Conservation (phyloP, 495 filamentous ascomycete species). For the Staphylotrichum longicolle region DNA sequence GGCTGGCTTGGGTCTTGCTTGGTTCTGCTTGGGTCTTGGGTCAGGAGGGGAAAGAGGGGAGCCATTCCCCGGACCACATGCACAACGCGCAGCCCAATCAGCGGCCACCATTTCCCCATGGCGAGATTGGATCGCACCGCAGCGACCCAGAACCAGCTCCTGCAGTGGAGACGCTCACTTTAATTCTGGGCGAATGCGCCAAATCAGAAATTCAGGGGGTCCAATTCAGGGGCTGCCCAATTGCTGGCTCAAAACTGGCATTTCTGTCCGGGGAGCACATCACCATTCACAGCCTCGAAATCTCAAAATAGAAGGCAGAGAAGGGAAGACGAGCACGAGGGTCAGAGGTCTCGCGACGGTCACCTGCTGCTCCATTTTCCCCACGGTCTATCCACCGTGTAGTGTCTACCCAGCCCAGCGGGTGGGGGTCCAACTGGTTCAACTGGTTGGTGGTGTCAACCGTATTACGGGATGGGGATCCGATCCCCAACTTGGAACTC, state of each 20-base stretch:
- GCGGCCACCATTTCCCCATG: constrained; percentile 25
- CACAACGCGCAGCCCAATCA: constrained; percentile 22
- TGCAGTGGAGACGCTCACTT: constrained; percentile 13
- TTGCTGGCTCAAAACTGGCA: neutral
- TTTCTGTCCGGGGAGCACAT: neutral
- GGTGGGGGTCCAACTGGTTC: too few species aligned
- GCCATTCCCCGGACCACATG: constrained; percentile 18
- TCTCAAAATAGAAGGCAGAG: neutral
- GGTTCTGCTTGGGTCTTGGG: too few species aligned
- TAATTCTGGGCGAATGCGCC: neutral
- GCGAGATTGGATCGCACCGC: constrained; percentile 32
- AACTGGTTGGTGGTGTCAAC: too few species aligned
- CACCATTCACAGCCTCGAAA: neutral
- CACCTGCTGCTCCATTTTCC: too few species aligned
- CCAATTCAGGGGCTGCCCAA: constrained; percentile 8
- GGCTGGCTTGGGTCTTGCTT: constrained; percentile 11
- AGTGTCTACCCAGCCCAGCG: too few species aligned
- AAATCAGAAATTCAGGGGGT: constrained; percentile 4
- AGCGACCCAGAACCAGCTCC: constrained; percentile 9
- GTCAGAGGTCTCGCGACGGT: too few species aligned
- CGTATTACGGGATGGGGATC: too few species aligned
- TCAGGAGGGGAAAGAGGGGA: constrained; percentile 3
- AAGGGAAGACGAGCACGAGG: too few species aligned
- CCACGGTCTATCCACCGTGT: too few species aligned
- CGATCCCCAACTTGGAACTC: too few species aligned